These are phyloP conservation scores for Asterochloris sp. DNA, from an alignment of 139 green algal genomes.

Conservation along the genomic window DNA sequence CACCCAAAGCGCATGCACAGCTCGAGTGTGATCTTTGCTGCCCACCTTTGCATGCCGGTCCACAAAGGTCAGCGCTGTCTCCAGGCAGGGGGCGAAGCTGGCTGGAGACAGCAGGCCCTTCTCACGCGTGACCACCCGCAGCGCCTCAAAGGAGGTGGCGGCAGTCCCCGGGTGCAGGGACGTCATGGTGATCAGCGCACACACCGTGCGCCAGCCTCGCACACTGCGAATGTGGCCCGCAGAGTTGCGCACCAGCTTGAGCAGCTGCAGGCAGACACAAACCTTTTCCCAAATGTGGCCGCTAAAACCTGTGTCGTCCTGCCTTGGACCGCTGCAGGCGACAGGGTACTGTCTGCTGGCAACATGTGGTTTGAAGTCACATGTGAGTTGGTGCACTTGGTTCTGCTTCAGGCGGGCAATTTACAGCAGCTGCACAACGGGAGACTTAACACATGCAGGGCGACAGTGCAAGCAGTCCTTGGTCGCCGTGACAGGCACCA, in stretches of 20 bases:
- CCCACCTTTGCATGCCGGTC: slow-evolving; percentile 47
- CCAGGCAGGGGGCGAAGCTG: slow-evolving; percentile 31
- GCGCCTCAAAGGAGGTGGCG: slow-evolving; percentile 28
- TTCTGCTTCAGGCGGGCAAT: too few relatives aligned
- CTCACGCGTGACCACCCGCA: slow-evolving; percentile 15
- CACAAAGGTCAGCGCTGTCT: slow-evolving; percentile 52
- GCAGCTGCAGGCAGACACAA: slow-evolving; percentile 26
- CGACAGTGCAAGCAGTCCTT: too few relatives aligned
- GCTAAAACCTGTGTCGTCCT: too few relatives aligned
- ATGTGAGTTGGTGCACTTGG: too few relatives aligned
- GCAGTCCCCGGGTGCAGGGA: slow-evolving; percentile 38
- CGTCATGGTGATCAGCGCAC: slow-evolving; percentile 74
- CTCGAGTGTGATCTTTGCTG: background rate
- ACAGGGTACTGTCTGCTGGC: too few relatives aligned
- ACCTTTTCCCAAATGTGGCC: too few relatives aligned
- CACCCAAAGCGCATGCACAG: too few relatives aligned
- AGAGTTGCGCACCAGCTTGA: slow-evolving; percentile 56
- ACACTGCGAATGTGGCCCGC: slow-evolving; percentile 68
- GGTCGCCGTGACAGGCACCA: background rate
- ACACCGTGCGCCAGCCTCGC: slow-evolving; percentile 79
- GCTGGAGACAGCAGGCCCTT: slow-evolving; percentile 1
- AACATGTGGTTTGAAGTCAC: too few relatives aligned
- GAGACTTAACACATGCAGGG: too few relatives aligned
- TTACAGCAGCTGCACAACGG: too few relatives aligned
- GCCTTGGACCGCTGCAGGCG: too few relatives aligned